Evolutionary conservation across 176 grass and related monocot genomes (phyloP).

Genomic region (Themeda triandra): DNA sequence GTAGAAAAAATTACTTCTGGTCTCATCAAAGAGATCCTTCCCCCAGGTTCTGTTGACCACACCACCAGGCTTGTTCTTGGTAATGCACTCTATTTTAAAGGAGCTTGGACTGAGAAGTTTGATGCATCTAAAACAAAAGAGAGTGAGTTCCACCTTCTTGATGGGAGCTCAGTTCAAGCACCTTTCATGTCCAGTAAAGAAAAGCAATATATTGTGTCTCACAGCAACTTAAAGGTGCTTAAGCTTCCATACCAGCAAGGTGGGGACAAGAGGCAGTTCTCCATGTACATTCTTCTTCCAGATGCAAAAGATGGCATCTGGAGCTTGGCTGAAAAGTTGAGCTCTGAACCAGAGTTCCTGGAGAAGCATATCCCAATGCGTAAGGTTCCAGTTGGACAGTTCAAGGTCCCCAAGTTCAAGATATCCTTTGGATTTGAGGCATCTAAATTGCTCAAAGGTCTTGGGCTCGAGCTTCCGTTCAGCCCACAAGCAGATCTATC

Average conservation of each 20-base stretch:
- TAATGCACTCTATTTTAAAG: constrained; percentile 86
- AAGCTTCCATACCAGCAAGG: constrained; percentile 71
- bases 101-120: constrained; percentile 73
- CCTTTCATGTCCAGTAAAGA: constrained; percentile 66
- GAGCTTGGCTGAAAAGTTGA: constrained; percentile 56
- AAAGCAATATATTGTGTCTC: constrained; percentile 45
- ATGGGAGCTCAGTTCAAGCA: constrained; percentile 54
- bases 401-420: constrained; percentile 85
- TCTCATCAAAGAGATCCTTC: constrained; percentile 67
- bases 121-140: constrained; percentile 55
- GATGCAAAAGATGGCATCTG: constrained; percentile 55
- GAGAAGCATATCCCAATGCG: constrained; percentile 38
- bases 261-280: constrained; percentile 65
- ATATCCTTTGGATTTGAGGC: constrained; percentile 70
- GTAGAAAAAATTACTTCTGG: constrained; percentile 55
- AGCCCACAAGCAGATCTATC: constrained; percentile 40
- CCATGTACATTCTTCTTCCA: constrained; percentile 78
- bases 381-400: constrained; percentile 47
- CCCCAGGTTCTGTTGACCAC: constrained; percentile 40
- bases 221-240: constrained; percentile 57
- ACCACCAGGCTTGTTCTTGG: constrained; percentile 65
- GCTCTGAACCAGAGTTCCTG: constrained; percentile 54
- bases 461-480: constrained; percentile 60
- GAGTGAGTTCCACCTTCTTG: constrained; percentile 49
- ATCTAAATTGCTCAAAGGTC: constrained; percentile 45